Evolutionary conservation across 179 eudicot species (phyloP), one percentile per base, ranked within the genome.

Genomic region (Carnegiea gigantea): DNA sequence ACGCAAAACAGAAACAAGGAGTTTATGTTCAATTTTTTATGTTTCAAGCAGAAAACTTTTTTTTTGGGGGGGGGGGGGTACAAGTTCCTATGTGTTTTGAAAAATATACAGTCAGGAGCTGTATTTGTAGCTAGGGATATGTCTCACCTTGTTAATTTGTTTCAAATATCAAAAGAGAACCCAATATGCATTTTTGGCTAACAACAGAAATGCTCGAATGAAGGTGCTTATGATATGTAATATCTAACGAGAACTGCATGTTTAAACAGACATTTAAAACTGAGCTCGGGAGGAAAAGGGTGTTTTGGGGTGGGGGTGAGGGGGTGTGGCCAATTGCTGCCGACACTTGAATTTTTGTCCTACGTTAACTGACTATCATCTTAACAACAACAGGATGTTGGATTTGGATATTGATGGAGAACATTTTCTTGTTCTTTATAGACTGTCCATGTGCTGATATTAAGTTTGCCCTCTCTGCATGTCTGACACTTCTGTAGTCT

Each of bases 321-420:
- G 51, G 26, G 9, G 11, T 4, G 59, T 11, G 1, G 33, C 51
- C 46, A 20, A 40, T 40, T 40, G 75, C 51, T 30, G 10, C 7
- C 13, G 6, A 5, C n/a, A 2, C 73, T 1, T 38, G 75, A 38
- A 20, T 38, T 40, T 9, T 71, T 23, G 13, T 62, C 68, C 26
- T 62, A 62, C 4, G n/a, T 7, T 23, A 62, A 62, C 68, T 62
- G 30, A n/a, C 23, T 38, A 15, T 38, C 28, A 43, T 73, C 76
- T 21, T 26, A 20, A 73, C 24, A 40, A 1, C 18, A 40, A 46
- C 14, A 46, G 17, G 57, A 43, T 38, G 5, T 15, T 40, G 51
- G 28, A 46, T 46, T 72, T 73, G 57, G 77, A 73, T 62, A 8
- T 73, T 21, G 33, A 46, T 73, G 11, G 77, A 73, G 33, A 46